These are phyloP conservation scores for Iberis pinnata DNA, from an alignment of 345 rosid species.

Conservation along the genomic window DNA sequence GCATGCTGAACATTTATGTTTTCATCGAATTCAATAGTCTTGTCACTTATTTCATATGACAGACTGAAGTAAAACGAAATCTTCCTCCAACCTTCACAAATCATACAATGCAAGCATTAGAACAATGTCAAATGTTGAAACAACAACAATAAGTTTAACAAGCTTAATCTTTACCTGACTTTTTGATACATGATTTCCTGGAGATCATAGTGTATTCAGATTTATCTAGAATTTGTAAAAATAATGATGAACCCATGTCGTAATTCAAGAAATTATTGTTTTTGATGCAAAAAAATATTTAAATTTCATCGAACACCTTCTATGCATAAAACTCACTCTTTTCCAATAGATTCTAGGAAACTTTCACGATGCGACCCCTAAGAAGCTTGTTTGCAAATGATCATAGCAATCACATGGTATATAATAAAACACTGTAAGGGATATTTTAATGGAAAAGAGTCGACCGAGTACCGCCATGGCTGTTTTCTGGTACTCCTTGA, in stretches of 20 bases:
- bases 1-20: conserved; percentile 86
- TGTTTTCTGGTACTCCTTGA: conserved; percentile 82
- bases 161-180: conserved; percentile 53
- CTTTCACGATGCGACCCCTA: background rate
- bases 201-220: conserved; percentile 80
- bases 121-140: background rate
- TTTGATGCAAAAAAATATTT: too few species aligned
- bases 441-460: too few species aligned
- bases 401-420: too few species aligned
- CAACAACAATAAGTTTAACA: background rate
- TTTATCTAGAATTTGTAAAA: conserved; percentile 79
- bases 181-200: conserved; percentile 77
- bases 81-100: conserved; percentile 85
- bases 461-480: conserved; percentile 66
- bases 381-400: background rate
- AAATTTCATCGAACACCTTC: conserved; percentile 31
- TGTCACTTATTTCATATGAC: conserved; percentile 82
- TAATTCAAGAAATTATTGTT: background rate
- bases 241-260: conserved; percentile 19
- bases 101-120: conserved; percentile 5
- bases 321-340: conserved; percentile 3
- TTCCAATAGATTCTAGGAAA: too few species aligned
- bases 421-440: too few species aligned
- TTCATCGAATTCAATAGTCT: conserved; percentile 82
- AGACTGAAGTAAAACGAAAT: conserved; percentile 86